Conservation (phyloP, 225 moss, liverwort and hornwort species). For the Lunularia cruciata region DNA sequence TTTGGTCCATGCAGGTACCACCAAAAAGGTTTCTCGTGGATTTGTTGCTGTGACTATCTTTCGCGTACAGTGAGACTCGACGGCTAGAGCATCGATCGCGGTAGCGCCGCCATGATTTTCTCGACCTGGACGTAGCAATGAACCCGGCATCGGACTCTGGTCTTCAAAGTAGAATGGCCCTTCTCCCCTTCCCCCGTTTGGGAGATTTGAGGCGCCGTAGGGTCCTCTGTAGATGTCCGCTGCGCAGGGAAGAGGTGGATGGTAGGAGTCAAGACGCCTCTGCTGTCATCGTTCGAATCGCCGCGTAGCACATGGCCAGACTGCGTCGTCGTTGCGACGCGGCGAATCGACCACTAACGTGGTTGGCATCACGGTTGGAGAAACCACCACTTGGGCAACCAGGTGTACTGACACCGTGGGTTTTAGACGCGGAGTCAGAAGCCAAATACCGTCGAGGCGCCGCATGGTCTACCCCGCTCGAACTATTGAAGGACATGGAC, state of each 20-base stretch:
- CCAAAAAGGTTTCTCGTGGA: background rate
- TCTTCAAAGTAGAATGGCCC: background rate
- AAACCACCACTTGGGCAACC: background rate
- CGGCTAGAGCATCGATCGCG: background rate
- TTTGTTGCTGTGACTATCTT: background rate
- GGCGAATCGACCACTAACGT: background rate
- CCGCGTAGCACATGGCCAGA: too few species aligned
- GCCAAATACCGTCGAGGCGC: constrained; percentile 1
- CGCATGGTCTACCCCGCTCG: background rate
- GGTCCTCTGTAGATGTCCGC: background rate
- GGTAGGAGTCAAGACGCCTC: too few species aligned
- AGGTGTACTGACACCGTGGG: background rate
- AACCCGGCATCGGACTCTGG: too few species aligned
- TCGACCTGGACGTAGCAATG: background rate
- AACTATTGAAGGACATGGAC: background rate
- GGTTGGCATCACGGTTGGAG: background rate
- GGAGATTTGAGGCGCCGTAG: background rate
- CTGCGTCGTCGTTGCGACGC: background rate
- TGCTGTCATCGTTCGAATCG: too few species aligned
- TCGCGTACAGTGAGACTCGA: background rate
- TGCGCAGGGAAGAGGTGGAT: background rate
- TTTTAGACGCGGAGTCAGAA: constrained; percentile 1
- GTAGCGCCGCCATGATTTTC: background rate
- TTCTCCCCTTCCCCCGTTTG: background rate
- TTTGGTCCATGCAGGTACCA: background rate